Evolutionary conservation across 1,284 basidiomycete species (phyloP), one percentile per base, ranked within the genome.

Genomic region (Crucibulum parvulum): DNA sequence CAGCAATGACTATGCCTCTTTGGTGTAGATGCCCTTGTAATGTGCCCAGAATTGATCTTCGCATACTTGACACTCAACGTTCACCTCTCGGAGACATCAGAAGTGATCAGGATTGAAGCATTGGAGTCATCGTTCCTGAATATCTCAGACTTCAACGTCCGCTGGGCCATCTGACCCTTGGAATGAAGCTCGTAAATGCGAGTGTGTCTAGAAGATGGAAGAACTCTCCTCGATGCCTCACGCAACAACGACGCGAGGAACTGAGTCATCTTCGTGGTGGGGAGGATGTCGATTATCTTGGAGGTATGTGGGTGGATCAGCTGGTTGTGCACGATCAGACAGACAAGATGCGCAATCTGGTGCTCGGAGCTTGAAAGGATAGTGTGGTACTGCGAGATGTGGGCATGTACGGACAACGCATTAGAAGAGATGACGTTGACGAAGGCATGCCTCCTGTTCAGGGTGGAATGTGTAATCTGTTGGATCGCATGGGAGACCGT

Each of bases 281-380:
- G 90, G 24, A 95, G 79, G 84, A 99, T 99, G 37, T 99, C 74
- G 68, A 99, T 90, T 56, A 88, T 78, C 76, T 99, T 99, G 50
- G 90, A 91, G 48, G 82, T 80, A 34, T 82, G 80, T 0, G 89
- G 85, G 73, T 95, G 89, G 15, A 73, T 68, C 53, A 99, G 84
- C 75, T 98, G 96, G 76, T 99, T 98, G 66, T 97, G 94, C 0
- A 90, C 91, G 60, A 99, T 82, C 13, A 98, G 83, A 51, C 91
- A 87, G 43, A 97, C 69, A 48, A 96, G 68, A 70, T 96, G 92
- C 0, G 92, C 89, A 31, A 99, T 73, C 70, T 97, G 93, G 15
- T 95, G 84, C 3, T 79, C 77, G 6, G 91, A 82, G 24, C 77
- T 77, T 2, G 89, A 84, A 4, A 98, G 81, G 47, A 93, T 81